A percentile compares a stretch with the other conserved stretches of the same genome.
phyloP scores from a whole-genome alignment of 331 rosid genomes.

The Stylosanthes scabra region DNA sequence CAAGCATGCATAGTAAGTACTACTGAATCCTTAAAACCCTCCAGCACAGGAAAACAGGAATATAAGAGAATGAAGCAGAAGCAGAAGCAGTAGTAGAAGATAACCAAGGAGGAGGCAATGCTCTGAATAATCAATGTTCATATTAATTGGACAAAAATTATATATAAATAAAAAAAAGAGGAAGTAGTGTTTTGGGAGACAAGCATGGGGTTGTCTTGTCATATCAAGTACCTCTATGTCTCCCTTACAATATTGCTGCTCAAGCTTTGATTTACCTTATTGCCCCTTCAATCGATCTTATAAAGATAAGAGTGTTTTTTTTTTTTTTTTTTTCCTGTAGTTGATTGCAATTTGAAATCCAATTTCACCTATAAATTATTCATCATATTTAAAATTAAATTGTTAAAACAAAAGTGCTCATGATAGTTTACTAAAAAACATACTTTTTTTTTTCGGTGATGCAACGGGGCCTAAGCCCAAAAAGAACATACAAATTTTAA shows the following conservation, averaged over 20 bases:
- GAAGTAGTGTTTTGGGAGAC: constrained; percentile 38
- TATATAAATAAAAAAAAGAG: background rate
- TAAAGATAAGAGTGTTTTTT: background rate
- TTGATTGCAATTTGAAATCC: no score
- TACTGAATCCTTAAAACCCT: constrained; percentile 41
- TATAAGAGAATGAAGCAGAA: background rate
- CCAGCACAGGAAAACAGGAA: constrained; percentile 9
- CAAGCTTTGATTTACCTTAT: constrained; percentile 10
- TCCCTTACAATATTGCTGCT: constrained; percentile 20
- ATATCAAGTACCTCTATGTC: constrained; percentile 43
- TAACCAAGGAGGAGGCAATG: background rate
- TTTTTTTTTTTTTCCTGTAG: no score
- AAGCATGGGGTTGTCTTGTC: constrained; percentile 60
- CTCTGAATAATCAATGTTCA: constrained; percentile 19
- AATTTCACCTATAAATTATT: no score
- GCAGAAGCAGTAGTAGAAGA: background rate
- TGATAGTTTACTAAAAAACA: no score
- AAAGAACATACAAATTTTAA: no score
- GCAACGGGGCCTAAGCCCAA: no score
- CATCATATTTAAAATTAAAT: no score
- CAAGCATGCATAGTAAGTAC: background rate
- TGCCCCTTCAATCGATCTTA: constrained; percentile 11
- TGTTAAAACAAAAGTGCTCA: no score
- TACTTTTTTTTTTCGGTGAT: no score
- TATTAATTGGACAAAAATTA: background rate